Percentiles rank a stretch among this genome's conserved stretches.
Evolutionary conservation across 805 yeast genomes (phyloP).

Genomic region (Osmozyma mogii): DNA sequence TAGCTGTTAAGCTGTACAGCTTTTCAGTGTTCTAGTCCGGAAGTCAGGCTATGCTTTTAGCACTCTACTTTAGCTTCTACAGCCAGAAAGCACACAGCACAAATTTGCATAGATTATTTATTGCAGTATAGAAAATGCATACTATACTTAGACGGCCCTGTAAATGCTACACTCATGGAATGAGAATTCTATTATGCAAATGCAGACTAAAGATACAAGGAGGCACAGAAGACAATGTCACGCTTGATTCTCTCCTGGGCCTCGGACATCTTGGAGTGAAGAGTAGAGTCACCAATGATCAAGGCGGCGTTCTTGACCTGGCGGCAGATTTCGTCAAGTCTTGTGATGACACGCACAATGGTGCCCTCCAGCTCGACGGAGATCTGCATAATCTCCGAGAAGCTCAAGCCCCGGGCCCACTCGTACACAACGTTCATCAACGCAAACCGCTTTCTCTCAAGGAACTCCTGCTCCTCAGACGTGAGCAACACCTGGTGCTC

Average conservation of each 20-base stretch:
- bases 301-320: conserved; percentile 91
- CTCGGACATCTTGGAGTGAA: conserved; percentile 80
- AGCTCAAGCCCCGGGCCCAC: conserved; percentile 94
- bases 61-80: no score
- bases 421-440: conserved; percentile 91
- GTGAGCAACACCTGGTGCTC: conserved; percentile 69
- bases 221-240: conserved; percentile 95
- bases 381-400: conserved; percentile 82
- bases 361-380: conserved; percentile 94
- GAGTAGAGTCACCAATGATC: conserved; percentile 87
- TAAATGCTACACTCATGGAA: no score
- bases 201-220: conserved; percentile 66
- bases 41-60: no score
- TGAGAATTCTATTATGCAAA: no score
- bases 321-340: conserved; percentile 91
- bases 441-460: conserved; percentile 80
- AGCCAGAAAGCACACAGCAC: no score
- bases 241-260: conserved; percentile 95
- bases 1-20: no score
- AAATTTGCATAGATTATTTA: no score
- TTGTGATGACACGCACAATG: conserved; percentile 89
- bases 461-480: conserved; percentile 76
- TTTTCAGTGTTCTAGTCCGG: no score
- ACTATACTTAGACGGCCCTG: no score
- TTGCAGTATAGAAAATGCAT: no score